Evolutionary conservation across 2,329 filamentous ascomycete genomes (phyloP).

Genomic region (Ceratocystis alfenasii): DNA sequence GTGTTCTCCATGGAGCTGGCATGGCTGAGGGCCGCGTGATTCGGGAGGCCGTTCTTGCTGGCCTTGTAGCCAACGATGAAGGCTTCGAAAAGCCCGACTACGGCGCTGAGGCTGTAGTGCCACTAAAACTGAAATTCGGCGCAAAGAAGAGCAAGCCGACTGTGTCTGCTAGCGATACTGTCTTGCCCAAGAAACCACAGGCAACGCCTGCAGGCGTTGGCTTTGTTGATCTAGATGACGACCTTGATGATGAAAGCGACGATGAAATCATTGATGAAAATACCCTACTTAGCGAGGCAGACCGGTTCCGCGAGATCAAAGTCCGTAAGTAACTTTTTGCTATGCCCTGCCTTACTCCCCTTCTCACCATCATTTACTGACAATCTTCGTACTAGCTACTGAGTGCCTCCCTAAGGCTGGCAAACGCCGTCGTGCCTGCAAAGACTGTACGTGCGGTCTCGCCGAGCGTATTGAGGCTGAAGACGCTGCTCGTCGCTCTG

Average conservation of each 20-base stretch:
- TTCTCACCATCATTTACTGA: slow-evolving; percentile 19
- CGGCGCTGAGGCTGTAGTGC: slow-evolving; percentile 43
- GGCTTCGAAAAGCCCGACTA: slow-evolving; percentile 63
- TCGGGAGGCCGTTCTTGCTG: slow-evolving; percentile 74
- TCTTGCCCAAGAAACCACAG: slow-evolving; percentile 24
- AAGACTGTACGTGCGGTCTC: slow-evolving; percentile 93
- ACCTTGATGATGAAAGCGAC: slow-evolving; percentile 48
- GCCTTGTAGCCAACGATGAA: slow-evolving; percentile 51
- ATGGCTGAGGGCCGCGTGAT: slow-evolving; percentile 43
- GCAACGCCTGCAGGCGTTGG: slow-evolving; percentile 46
- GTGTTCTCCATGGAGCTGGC: slow-evolving; percentile 51
- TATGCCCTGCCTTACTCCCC: neutral
- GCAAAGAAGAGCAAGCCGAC: slow-evolving; percentile 32
- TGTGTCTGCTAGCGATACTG: slow-evolving; percentile 30
- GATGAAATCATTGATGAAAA: slow-evolving; percentile 91
- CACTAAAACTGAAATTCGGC: slow-evolving; percentile 32
- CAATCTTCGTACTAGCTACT: slow-evolving; percentile 42
- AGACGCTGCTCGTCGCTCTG: slow-evolving; percentile 59
- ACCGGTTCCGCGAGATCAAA: slow-evolving; percentile 63
- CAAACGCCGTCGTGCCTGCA: slow-evolving; percentile 86
- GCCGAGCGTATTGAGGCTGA: slow-evolving; percentile 77
- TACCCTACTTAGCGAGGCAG: slow-evolving; percentile 70
- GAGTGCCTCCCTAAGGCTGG: slow-evolving; percentile 80
- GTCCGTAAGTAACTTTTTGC: slow-evolving; percentile 52
- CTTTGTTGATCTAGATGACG: slow-evolving; percentile 53